Evolutionary conservation across 2,329 filamentous ascomycete species (phyloP), one percentile per base, ranked within the genome.

Genomic region (Rosellinia necatrix): DNA sequence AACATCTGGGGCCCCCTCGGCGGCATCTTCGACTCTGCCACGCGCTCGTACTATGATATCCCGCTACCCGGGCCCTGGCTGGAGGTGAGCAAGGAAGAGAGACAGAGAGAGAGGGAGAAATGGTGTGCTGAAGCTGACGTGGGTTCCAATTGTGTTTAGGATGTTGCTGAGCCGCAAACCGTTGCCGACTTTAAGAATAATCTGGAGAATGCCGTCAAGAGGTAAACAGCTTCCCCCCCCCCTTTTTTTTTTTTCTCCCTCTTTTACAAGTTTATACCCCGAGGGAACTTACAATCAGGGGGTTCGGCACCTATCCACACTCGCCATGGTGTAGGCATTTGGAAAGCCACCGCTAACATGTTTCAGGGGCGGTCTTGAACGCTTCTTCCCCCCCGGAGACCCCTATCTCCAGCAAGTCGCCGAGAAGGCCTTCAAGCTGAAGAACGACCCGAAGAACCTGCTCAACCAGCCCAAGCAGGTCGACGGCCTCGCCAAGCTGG

Each of bases 331-430:
- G n/a, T n/a, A n/a, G n/a, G n/a, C n/a, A n/a, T 17, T 32, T 21
- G 15, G 35, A 6, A 25, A 32, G 10, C 46, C 38, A 4, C n/a
- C n/a, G 24, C 53, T 50, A 22, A 50, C 40, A 40, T 49, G 3
- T 15, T 34, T 4, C n/a, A 55, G 53, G 32, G 52, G 51, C 6
- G 51, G 52, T 15, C 56, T 61, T 27, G 56, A 49, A 2, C 42
- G 43, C 13, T 59, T 61, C 47, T 61, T 59, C 43, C 41, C 49
- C 22, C 50, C 53, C 10, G 56, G 50, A 6, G 49, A 61, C 21
- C 49, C 53, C 2, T 61, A 61, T 25, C 10, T 59, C 22, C 50
- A 59, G n/a, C 44, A 61, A n/a, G 53, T 59, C 2, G 59, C 59
- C 21, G 46, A 59, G n/a, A 59, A 55, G 25, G 59, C 59, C 1